These are phyloP conservation scores for Avicennia marina DNA, from an alignment of 257 asterid genomes.

Conservation along the genomic window DNA sequence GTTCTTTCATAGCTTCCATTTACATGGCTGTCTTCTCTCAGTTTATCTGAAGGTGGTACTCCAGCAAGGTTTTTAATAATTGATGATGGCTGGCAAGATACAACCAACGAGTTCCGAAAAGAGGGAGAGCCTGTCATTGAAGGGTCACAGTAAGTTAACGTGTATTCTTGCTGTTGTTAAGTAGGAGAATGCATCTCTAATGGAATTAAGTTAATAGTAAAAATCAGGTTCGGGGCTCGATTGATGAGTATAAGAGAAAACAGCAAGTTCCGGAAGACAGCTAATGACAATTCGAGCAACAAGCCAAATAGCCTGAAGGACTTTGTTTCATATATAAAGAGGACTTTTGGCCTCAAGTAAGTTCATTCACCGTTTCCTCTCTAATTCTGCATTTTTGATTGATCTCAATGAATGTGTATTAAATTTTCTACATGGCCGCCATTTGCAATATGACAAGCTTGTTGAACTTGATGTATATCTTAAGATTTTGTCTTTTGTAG, in stretches of 20 bases:
- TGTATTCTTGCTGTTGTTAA: background rate
- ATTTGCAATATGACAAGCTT: too few species aligned
- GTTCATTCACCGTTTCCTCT: background rate
- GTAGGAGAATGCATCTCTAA: too few species aligned
- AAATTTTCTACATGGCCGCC: too few species aligned
- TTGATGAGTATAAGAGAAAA: conserved; percentile 51
- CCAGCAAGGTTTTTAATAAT: conserved; percentile 41
- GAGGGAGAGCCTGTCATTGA: conserved; percentile 42
- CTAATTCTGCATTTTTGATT: background rate
- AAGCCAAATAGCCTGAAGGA: conserved; percentile 36
- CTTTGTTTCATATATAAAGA: conserved; percentile 41
- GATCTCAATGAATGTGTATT: too few species aligned
- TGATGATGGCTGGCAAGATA: conserved; percentile 53
- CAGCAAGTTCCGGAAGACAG: conserved; percentile 34
- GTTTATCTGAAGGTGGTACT: conserved; percentile 44
- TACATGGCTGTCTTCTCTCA: conserved; percentile 13
- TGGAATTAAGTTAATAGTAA: background rate
- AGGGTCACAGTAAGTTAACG: conserved; percentile 36
- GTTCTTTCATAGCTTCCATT: too few species aligned
- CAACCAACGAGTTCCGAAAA: conserved; percentile 37
- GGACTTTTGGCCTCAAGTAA: conserved; percentile 35
- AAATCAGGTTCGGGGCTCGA: conserved; percentile 54
- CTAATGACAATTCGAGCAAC: conserved; percentile 26
- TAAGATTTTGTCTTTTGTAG: too few species aligned
- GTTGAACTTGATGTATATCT: too few species aligned